Evolutionary conservation across 768 basidiomycete species (phyloP), one percentile per base, ranked within the genome.

Genomic region (Trametes coccinea): DNA sequence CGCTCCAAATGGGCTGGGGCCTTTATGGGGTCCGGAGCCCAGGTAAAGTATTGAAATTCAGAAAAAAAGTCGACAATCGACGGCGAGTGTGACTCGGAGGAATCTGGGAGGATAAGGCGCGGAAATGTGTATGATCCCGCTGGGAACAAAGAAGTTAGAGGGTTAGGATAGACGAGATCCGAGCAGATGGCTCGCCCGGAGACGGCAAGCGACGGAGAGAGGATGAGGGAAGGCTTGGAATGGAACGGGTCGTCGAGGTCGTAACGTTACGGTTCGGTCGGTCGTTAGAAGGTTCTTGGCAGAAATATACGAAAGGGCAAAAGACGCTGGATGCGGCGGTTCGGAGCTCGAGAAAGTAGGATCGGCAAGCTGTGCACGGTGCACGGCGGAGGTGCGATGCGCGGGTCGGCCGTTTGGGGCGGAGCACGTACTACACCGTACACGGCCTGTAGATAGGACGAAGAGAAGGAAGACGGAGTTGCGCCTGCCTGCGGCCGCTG

Each of bases 181-280:
- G 48, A 59, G 16, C 6, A 53, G 22, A 34, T 30, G 55, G 37
- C 53, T 44, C 51, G 50, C 43, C 48, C 50, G 56, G 27, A 29
- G 49, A 44, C 31, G 48, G 30, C 39, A 39, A 10, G 41, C 37
- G 41, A 43, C 39, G 56, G 40, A 33, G 22, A 27, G 56, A 33
- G 31, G 8, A 39, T 17, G 33, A 41, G 30, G 22, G 56, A 30
- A 56, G 57, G 57, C 49, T 27, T 56, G 60, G 60, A 61, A 61
- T 61, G 60, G 60, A 61, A 56, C 7, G 60, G 40, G 48, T 39
- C 53, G 60, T 61, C 47, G 60, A 56, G 54, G 51, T 60, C 60
- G 63, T 64, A 56, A 64, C 16, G 41, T 43, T 14, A 43, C 41
- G 41, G 56, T 49, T 65, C 22, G 22, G 22, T 22, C 22, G 22